Base-by-base conservation (phyloP, 2,329 filamentous ascomycete species). In the Lecanicillium sp. region DNA sequence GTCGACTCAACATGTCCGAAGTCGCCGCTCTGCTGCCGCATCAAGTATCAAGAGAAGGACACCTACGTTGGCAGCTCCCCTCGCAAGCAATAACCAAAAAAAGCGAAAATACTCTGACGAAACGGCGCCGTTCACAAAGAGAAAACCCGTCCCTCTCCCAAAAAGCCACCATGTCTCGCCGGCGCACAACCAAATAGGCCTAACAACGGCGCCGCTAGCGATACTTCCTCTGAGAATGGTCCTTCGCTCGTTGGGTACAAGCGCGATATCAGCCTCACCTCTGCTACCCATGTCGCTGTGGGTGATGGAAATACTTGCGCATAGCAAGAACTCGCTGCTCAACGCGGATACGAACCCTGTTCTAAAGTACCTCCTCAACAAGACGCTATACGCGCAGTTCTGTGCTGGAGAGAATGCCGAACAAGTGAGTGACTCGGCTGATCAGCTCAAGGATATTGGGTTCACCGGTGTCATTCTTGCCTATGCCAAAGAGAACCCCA, bases 311-410 rank as follows among this genome's bases (percentile, higher is more conserved):
- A 57, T 72, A 16, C 73, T 94, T 48, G 83, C 88, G 8, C 71
- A 86, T 56, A 80, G 83, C 19, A 73, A 73, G 35, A 80, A 65
- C 41, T 64, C 74, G 2, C 38, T 88, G 0, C 68, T 92, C 40
- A 81, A 81, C 56, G 79, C 87, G 5, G 86, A 94, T 54, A 68
- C 64, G 36, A 94, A 94, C 54, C 76, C 76, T 0, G 33, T 90
- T 2, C 69, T 94, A n/a, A 73, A 78, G 29, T 74, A 67, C 42
- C 54, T 88, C 29, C 67, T 95, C 34, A 87, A 87, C 57, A 75
- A 80, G 54, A 92, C 86, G 0, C 87, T 94, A 51, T 95, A 95
- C 57, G 78, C 79, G 15, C 89, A 95, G 52, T 95, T 94, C 60
- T 95, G 89, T 58, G 86, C 85, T 0, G 89, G 89, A 18, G 83